Evolutionary conservation across 78 protist genomes (phyloP), one percentile per base, ranked within the genome.

Genomic region (Cavenderia fasciculata): DNA sequence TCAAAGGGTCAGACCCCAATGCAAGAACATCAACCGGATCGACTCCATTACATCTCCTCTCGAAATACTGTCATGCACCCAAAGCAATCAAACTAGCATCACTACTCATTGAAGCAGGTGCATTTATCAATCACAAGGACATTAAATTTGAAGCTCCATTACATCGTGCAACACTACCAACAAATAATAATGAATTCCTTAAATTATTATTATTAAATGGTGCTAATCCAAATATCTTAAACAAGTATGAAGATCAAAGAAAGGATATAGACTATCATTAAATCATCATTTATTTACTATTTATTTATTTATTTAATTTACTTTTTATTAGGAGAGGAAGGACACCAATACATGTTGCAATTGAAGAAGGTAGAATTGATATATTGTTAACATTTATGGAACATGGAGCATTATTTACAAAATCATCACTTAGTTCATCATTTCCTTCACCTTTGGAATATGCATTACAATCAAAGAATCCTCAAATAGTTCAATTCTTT

Each of bases 111-210:
- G 88, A 79, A 10, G 23, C 44, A 25, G 76, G 76, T 25, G 74
- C 88, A 38, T 79, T 40, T 52, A 38, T 79, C 8, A 79, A 79
- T 41, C 88, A 79, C 40, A 79, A 79, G 29, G 88, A 79, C 52
- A 21, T 23, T 25, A 79, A 52, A 54, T 57, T 63, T 7, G 88
- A 79, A 29, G 66, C 88, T 27, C 88, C 88, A 65, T 21, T 79
- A 41, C 88, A 79, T 41, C 47, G 76, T 10, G 88, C 88, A 12
- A 79, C 76, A n/a, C 44, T 38, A 8, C 29, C 4, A 12, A 61
- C 3, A 18, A 61, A 49, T 49, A 79, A 66, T 66, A 27, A 49
- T 1, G 88, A 79, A n/a, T 54, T 52, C 1, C 21, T 79, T 25
- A 63, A 66, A 29, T 27, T 79, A 46, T 52, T 79, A 36, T 40